These are phyloP conservation scores for Ceratobasidium theobromae DNA, from an alignment of 1,284 basidiomycete genomes.

Conservation along the genomic window DNA sequence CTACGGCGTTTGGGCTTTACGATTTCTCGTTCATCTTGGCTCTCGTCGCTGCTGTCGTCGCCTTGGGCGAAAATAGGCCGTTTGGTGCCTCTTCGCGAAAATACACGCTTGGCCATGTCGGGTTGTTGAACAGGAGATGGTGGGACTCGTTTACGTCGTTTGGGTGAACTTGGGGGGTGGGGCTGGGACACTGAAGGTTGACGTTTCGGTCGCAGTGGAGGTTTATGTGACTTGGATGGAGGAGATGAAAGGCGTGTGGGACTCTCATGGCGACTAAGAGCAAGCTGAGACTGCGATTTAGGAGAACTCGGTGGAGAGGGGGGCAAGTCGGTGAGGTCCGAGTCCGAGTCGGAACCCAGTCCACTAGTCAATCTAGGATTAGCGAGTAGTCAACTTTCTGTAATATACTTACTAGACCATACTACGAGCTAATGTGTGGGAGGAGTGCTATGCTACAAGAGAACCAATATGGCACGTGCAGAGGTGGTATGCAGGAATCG, in stretches of 20 bases:
- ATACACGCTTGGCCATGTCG: background rate
- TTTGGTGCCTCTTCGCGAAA: background rate
- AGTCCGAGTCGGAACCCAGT: background rate
- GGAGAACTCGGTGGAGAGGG: background rate
- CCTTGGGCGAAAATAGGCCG: background rate
- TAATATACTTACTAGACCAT: slow-evolving; percentile 29
- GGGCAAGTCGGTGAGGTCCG: background rate
- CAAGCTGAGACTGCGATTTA: background rate
- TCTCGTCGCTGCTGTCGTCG: slow-evolving; percentile 10
- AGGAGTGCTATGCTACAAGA: no score
- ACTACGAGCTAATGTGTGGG: no score
- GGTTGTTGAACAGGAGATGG: background rate
- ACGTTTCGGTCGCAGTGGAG: background rate
- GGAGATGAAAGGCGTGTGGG: background rate
- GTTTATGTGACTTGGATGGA: background rate
- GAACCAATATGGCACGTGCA: no score
- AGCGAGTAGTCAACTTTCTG: no score
- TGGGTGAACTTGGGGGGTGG: background rate
- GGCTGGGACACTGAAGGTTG: background rate
- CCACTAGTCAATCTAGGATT: no score
- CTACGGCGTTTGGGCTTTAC: slow-evolving; percentile 2
- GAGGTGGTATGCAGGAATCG: background rate
- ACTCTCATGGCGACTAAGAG: background rate
- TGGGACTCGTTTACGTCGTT: background rate
- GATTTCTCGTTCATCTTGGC: slow-evolving; percentile 1